Evolutionary conservation across 441 rosid genomes (phyloP).

Genomic region (Erodium chrysanthum): DNA sequence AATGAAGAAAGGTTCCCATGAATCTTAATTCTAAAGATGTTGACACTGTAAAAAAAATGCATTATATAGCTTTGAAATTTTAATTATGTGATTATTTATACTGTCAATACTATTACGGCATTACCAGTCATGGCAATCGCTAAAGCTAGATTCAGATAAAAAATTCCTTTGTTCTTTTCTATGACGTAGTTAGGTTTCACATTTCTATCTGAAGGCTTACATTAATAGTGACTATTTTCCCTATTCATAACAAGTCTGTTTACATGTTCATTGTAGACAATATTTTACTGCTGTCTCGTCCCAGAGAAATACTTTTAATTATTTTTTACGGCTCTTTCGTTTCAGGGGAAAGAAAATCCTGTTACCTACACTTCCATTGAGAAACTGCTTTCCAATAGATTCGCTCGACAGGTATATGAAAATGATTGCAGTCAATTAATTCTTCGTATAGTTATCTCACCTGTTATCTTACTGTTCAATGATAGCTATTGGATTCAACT

Average conservation of each 20-base stretch:
- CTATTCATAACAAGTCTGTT: not conserved
- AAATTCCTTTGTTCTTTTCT: too few species aligned
- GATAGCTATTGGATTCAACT: constrained; percentile 72
- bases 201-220: too few species aligned
- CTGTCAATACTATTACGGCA: not conserved
- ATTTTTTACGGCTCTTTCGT: constrained; percentile 16
- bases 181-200: too few species aligned
- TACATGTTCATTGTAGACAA: not conserved
- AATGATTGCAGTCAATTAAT: not conserved
- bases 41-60: not conserved
- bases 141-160: not conserved
- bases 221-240: too few species aligned
- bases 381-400: constrained; percentile 63
- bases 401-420: constrained; percentile 67
- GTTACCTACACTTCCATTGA: constrained; percentile 39
- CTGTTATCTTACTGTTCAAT: constrained; percentile 17
- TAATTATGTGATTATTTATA: not conserved
- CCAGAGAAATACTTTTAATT: not conserved
- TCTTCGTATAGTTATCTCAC: not conserved
- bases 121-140: not conserved
- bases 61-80: too few species aligned
- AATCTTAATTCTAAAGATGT: not conserved
- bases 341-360: constrained; percentile 36
- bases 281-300: not conserved
- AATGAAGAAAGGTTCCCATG: not conserved